Evolutionary conservation across 306 rosid species (phyloP), one percentile per base, ranked within the genome.

Genomic region (Vigna trinervia): DNA sequence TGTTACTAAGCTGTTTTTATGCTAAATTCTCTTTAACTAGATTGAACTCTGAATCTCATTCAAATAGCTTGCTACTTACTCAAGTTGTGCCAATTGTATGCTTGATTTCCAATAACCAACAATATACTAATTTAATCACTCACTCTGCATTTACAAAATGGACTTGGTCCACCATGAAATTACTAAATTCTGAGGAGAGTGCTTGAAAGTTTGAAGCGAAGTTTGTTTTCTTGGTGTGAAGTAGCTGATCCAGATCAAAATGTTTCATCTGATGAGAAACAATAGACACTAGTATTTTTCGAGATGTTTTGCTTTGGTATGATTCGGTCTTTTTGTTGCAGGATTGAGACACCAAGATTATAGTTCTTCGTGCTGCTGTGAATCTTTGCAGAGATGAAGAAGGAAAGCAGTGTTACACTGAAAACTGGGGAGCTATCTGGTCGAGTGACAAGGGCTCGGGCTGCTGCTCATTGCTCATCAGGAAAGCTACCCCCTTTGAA

Each of bases 401-500:
- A 84, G 73, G 89, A 88, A 85, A 89, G 82, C 63, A 60, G 69
- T 73, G 63, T 46, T 30, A 64, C 61, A 17, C 69, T 58, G 36
- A 82, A 80, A 54, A 83, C 77, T 47, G 48, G 71, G 61, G 93
- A 88, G 82, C 69, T 79, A 68, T 80, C 93, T 13, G 86, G 80
- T 74, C 84, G 96, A 75, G 50, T 90, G 76, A 95, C 98, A 36
- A 93, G 96, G 67, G 86, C 93, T 77, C 88, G 83, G 74, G 91
- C 92, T 51, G 92, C 96, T 71, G 87, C 96, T 47, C 76, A 84
- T 32, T 63, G 65, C 26, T 78, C 85, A 51, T 79, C 92, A 58
- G 86, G 83, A 62, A 91, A 85, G 74, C 68, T 87, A 47, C 88
- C 87, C 71, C 91, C 88, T 57, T 14, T 82, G 73, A 89, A 85